These are phyloP conservation scores for Ophidiomyces ophidiicola DNA, from an alignment of 2,329 filamentous ascomycete genomes.

Conservation along the genomic window DNA sequence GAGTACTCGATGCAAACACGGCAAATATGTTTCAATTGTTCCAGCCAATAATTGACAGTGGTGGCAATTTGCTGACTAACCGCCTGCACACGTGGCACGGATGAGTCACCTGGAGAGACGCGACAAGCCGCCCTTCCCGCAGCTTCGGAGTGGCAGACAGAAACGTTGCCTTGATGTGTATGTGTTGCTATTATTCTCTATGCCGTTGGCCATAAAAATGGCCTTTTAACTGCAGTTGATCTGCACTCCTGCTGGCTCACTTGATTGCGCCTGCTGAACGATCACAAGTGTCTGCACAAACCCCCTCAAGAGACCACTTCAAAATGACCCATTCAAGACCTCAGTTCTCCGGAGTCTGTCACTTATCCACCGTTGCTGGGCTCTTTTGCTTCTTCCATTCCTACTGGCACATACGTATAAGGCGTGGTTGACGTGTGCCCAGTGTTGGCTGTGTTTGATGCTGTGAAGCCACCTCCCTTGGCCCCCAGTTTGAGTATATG, in stretches of 20 bases:
- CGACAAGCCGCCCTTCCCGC: too few species aligned
- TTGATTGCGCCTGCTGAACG: constrained; percentile 3
- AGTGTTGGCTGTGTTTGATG: neutral
- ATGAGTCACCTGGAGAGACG: too few species aligned
- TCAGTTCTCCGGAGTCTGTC: constrained; percentile 11
- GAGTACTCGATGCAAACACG: too few species aligned
- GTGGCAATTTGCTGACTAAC: too few species aligned
- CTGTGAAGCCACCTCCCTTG: neutral
- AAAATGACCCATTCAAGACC: constrained; percentile 19
- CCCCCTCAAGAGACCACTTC: constrained; percentile 5
- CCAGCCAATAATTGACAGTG: too few species aligned
- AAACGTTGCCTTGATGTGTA: too few species aligned
- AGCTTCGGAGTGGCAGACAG: too few species aligned
- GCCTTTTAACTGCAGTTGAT: too few species aligned
- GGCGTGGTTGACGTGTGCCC: constrained; percentile 1
- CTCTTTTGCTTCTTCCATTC: constrained; percentile 14
- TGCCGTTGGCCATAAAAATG: too few species aligned
- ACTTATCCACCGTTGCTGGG: constrained; percentile 11
- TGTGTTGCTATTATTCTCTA: too few species aligned
- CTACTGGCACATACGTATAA: constrained; percentile 13
- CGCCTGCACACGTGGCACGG: too few species aligned
- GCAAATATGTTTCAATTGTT: too few species aligned
- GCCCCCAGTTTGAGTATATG: neutral
- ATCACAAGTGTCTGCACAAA: neutral
- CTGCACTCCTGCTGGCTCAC: neutral